Conservation (phyloP, 495 filamentous ascomycete species). For the Aspergillus haitiensis region DNA sequence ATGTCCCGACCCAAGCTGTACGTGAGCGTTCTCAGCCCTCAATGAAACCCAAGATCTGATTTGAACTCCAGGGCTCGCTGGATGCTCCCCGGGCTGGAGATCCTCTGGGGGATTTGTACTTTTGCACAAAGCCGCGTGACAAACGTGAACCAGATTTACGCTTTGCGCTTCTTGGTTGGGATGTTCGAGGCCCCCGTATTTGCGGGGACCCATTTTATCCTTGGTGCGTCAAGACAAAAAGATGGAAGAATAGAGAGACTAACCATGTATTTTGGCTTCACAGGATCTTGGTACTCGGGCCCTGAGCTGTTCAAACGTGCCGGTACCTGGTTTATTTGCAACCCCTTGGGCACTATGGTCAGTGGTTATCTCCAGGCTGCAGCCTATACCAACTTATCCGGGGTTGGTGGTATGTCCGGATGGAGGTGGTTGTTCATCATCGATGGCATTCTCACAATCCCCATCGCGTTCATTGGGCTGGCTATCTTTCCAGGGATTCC, state of each 20-base stretch:
- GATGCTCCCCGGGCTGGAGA: constrained; percentile 35
- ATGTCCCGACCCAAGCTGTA: constrained; percentile 40
- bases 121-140: constrained; percentile 41
- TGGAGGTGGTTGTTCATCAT: constrained; percentile 54
- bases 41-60: not conserved
- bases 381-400: constrained; percentile 47
- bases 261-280: not conserved
- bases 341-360: constrained; percentile 38
- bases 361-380: constrained; percentile 48
- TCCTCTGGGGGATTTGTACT: constrained; percentile 32
- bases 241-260: not conserved
- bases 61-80: constrained; percentile 32
- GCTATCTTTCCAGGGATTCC: constrained; percentile 51
- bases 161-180: constrained; percentile 56
- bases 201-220: constrained; percentile 45
- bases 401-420: constrained; percentile 46
- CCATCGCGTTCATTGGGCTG: constrained; percentile 46
- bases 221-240: constrained; percentile 22
- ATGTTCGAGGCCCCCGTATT: constrained; percentile 45
- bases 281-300: constrained; percentile 43
- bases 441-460: constrained; percentile 51
- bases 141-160: constrained; percentile 44
- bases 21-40: constrained; percentile 3
- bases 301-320: constrained; percentile 43
- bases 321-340: constrained; percentile 41